phyloP scores from a whole-genome alignment of 345 rosid genomes.

The Populus deltoides region DNA sequence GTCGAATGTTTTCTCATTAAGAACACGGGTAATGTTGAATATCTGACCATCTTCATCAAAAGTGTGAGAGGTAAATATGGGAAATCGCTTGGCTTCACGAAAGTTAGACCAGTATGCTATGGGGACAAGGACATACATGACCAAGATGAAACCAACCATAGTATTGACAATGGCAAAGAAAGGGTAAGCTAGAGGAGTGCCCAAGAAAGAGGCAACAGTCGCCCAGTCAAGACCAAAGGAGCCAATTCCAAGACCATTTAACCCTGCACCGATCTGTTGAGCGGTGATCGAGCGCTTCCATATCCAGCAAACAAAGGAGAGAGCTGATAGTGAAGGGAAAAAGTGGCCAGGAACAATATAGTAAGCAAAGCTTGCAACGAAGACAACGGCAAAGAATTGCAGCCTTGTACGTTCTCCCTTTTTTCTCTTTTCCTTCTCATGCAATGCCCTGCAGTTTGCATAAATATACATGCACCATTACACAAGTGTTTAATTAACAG shows the following conservation, averaged over 20 bases:
- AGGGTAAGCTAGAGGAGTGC: constrained; percentile 74
- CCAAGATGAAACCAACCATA: constrained; percentile 48
- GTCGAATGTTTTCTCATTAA: constrained; percentile 41
- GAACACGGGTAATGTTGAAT: constrained; percentile 56
- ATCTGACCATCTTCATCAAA: constrained; percentile 41
- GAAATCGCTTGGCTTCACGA: constrained; percentile 53
- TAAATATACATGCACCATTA: neutral
- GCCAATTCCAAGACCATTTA: constrained; percentile 62
- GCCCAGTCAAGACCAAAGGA: constrained; percentile 82
- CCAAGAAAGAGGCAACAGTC: constrained; percentile 59
- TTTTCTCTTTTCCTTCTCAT: constrained; percentile 51
- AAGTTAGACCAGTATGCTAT: constrained; percentile 50
- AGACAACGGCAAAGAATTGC: constrained; percentile 60
- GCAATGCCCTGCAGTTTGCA: constrained; percentile 51
- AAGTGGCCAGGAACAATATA: constrained; percentile 66
- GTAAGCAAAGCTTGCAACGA: constrained; percentile 63
- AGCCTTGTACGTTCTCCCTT: constrained; percentile 57
- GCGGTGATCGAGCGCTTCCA: constrained; percentile 63
- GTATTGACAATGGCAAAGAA: constrained; percentile 59
- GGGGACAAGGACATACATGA: constrained; percentile 52
- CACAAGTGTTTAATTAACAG: neutral
- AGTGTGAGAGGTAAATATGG: constrained; percentile 46
- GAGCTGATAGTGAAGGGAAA: constrained; percentile 58
- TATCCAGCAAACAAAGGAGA: constrained; percentile 69
- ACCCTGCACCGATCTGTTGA: constrained; percentile 65